These are phyloP conservation scores for Wolfiporia cocos DNA, from an alignment of 1,284 basidiomycete genomes.

Conservation along the genomic window DNA sequence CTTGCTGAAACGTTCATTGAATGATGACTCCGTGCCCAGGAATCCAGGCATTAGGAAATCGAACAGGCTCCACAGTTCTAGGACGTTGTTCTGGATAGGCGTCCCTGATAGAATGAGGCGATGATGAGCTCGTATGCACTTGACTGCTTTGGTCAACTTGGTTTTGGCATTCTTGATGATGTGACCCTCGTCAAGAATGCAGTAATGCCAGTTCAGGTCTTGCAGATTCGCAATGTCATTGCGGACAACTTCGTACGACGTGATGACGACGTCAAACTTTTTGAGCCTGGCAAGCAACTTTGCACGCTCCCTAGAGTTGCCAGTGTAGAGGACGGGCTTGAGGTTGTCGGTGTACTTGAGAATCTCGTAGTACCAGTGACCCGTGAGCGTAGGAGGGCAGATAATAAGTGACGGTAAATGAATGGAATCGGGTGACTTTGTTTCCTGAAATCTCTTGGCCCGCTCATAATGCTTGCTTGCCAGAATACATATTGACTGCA, in stretches of 20 bases:
- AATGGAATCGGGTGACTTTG: constrained; percentile 70
- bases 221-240: constrained; percentile 86
- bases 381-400: constrained; percentile 95
- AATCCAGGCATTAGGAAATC: constrained; percentile 99
- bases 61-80: constrained; percentile 98
- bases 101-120: constrained; percentile 94
- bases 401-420: constrained; percentile 94
- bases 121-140: constrained; percentile 87
- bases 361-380: constrained; percentile 99
- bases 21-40: constrained; percentile 89
- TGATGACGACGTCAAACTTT: constrained; percentile 86
- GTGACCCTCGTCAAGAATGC: constrained; percentile 97
- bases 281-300: constrained; percentile 62
- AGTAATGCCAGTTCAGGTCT: constrained; percentile 87
- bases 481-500: constrained; percentile 97
- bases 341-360: constrained; percentile 89
- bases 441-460: constrained; percentile 60
- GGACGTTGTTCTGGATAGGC: constrained; percentile 98
- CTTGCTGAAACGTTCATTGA: constrained; percentile 95
- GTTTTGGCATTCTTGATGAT: constrained; percentile 99
- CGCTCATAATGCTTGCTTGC: constrained; percentile 93
- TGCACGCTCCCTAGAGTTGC: constrained; percentile 83
- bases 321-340: constrained; percentile 85
- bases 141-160: constrained; percentile 95
- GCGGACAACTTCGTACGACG: constrained; percentile 95